Evolutionary conservation across 2,329 filamentous ascomycete species (phyloP), one percentile per base, ranked within the genome.

Genomic region (Fusarium nisikadoi): DNA sequence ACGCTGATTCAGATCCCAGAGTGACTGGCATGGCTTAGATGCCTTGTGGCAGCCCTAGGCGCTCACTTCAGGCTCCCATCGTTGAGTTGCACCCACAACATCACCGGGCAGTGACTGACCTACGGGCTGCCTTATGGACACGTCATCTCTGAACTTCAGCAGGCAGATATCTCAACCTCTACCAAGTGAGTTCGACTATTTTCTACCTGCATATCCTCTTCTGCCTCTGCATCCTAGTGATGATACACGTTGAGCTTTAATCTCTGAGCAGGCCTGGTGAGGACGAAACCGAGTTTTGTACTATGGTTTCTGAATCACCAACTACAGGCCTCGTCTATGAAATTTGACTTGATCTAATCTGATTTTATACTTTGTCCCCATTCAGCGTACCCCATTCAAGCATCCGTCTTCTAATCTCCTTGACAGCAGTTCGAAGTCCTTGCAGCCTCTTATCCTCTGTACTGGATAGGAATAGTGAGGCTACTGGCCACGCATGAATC

Each of bases 401-500:
- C 54, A 77, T 73, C 47, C 79, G 76, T 45, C 71, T 76, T 79
- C 81, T 83, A 76, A 84, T 80, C 53, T 83, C 80, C 33, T 75
- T 76, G 42, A 81, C 79, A 65, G 83, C 79, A 75, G 81, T 78
- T 71, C 81, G 81, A 70, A 92, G 77, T 6, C 89, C 89, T 68
- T 84, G 84, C 60, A 88, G 78, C 61, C 90, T 85, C 76, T 85
- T 81, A 38, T 85, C 81, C n/a, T 79, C 77, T 31, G 83, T 83
- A 50, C 81, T 83, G 47, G 87, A 85, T 33, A 90, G 79, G 75
- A 90, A 89, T n/a, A 89, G 76, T 50, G 85, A 85, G 14, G 91
- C 92, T 25, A 97, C 91, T 0, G 93, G 93, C 94, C 94, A 97
- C 16, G 91, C 93, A 80, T 97, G 94, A 64, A 96, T 91, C 6